Evolutionary conservation across 768 basidiomycete species (phyloP).

Genomic region (Leucocoprinus birnbaumii): DNA sequence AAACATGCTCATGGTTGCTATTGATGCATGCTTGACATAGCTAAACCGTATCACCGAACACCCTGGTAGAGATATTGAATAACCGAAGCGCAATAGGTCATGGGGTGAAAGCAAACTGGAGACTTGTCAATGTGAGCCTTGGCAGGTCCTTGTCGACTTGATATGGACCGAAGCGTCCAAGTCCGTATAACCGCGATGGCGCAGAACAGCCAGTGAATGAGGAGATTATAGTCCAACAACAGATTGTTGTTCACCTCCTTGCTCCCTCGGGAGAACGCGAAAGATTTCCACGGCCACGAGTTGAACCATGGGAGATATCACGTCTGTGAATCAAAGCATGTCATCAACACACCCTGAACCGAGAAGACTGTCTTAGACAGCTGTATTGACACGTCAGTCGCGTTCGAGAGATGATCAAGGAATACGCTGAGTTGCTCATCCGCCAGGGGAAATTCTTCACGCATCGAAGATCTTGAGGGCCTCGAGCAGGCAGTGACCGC

Average conservation of each 20-base stretch:
- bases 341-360: not conserved
- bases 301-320: not conserved
- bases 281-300: constrained; percentile 1
- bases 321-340: not conserved
- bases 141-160: not conserved
- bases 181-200: no score
- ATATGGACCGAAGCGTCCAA: no score
- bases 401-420: not conserved
- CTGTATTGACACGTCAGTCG: constrained; percentile 8
- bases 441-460: no score
- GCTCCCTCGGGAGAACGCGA: not conserved
- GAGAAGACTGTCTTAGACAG: not conserved
- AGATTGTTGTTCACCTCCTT: not conserved
- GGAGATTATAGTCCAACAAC: not conserved
- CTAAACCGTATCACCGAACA: constrained; percentile 1
- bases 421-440: no score
- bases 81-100: not conserved
- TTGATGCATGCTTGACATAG: not conserved
- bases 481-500: no score
- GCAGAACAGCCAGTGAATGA: not conserved
- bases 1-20: not conserved
- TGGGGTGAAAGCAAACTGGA: no score
- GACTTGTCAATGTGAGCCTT: no score
- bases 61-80: constrained; percentile 1
- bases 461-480: no score